These are phyloP conservation scores for Erythrophleum ivorense DNA, from an alignment of 331 rosid genomes.

Conservation along the genomic window DNA sequence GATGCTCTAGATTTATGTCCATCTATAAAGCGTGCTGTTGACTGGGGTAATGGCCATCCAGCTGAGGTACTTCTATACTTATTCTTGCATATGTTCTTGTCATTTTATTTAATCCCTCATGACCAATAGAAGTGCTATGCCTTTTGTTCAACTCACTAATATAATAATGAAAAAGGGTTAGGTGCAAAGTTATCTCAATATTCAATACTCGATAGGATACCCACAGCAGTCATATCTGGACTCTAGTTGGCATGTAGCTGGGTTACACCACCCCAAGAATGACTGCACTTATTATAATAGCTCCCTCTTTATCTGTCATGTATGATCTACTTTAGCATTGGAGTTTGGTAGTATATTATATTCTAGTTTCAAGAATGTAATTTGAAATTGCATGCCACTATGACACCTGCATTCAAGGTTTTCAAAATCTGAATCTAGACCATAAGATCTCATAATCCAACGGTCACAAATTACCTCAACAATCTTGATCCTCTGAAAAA, in stretches of 20 bases:
- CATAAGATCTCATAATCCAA: no score
- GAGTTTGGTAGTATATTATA: background rate
- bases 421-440: no score
- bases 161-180: background rate
- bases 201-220: background rate
- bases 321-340: background rate
- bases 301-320: background rate
- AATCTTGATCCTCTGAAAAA: background rate
- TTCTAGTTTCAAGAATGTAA: no score
- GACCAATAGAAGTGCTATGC: background rate
- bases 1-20: constrained; percentile 65
- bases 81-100: constrained; percentile 23
- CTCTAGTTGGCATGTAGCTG: background rate
- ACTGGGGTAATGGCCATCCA: constrained; percentile 75
- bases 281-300: background rate
- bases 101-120: constrained; percentile 10
- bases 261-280: background rate
- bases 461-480: background rate
- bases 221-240: background rate
- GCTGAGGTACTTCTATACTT: constrained; percentile 57
- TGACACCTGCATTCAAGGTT: background rate
- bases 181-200: background rate
- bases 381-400: background rate
- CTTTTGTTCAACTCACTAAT: background rate
- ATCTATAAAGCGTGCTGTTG: constrained; percentile 77